A percentile compares a stretch with the other conserved stretches of the same genome.
Conservation (phyloP, 2,329 filamentous ascomycete species). For the Pseudocercospora vitis region DNA sequence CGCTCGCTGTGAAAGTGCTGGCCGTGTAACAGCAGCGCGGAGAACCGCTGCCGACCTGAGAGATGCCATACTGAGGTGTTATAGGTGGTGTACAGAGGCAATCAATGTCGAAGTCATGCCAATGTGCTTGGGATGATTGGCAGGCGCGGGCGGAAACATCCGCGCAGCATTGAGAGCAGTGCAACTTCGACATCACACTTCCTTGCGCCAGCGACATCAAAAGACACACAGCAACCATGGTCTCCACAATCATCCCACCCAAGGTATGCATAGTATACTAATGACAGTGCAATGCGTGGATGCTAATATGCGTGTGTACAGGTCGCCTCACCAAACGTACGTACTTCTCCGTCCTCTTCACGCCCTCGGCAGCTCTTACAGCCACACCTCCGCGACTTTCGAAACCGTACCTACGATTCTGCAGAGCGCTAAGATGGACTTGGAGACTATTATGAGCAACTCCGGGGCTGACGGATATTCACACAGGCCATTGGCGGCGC, state of each 20-base stretch:
- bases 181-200: constrained; percentile 19
- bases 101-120: constrained; percentile 15
- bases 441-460: neutral
- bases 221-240: constrained; percentile 36
- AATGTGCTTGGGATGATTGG: constrained; percentile 13
- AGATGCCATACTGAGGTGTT: constrained; percentile 24
- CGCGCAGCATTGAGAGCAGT: constrained; percentile 12
- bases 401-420: neutral
- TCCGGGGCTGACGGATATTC: constrained; percentile 28
- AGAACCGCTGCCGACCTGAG: constrained; percentile 42
- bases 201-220: constrained; percentile 21
- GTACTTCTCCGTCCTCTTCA: constrained; percentile 38
- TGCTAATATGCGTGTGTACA: constrained; percentile 43
- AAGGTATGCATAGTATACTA: constrained; percentile 69
- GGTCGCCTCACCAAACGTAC: constrained; percentile 83
- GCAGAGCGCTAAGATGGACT: neutral
- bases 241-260: constrained; percentile 94
- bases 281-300: constrained; percentile 31
- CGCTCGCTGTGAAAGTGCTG: constrained; percentile 27
- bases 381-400: constrained; percentile 8
- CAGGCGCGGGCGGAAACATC: neutral
- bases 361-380: constrained; percentile 13
- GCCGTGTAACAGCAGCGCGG: constrained; percentile 37
- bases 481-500: constrained; percentile 86
- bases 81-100: constrained; percentile 10